Percentiles rank a stretch among this genome's conserved stretches.
These are phyloP conservation scores for Aspergillus homomorphus DNA, from an alignment of 495 filamentous ascomycete species.

Conservation along the genomic window DNA sequence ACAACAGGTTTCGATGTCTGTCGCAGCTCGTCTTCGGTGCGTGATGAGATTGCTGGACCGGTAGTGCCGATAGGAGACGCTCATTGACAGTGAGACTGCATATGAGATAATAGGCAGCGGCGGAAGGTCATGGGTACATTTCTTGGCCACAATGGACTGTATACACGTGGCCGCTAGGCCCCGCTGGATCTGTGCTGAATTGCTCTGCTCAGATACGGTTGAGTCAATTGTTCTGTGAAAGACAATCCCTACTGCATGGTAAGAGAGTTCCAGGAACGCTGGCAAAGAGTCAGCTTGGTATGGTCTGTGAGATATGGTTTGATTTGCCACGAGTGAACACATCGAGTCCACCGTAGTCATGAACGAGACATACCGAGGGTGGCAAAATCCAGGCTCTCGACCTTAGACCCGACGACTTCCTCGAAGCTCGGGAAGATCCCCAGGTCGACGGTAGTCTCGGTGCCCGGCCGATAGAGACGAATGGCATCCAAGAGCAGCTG, in stretches of 20 bases:
- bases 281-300: background rate
- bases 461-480: conserved; percentile 60
- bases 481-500: conserved; percentile 63
- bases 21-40: conserved; percentile 58
- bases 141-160: conserved; percentile 55
- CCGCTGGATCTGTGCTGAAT: conserved; percentile 57
- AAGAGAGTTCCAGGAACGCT: conserved; percentile 66
- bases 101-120: conserved; percentile 68
- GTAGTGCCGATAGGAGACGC: conserved; percentile 69
- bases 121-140: conserved; percentile 51
- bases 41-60: conserved; percentile 62
- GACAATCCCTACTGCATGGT: conserved; percentile 67
- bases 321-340: too few species aligned
- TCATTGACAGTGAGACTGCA: conserved; percentile 62
- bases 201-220: conserved; percentile 27
- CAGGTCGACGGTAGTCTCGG: conserved; percentile 45
- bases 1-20: conserved; percentile 58
- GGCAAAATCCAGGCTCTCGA: conserved; percentile 25
- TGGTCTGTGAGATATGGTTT: too few species aligned
- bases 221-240: conserved; percentile 47
- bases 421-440: conserved; percentile 65
- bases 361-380: conserved; percentile 23
- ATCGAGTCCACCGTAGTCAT: background rate
- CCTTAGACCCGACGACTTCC: conserved; percentile 56
- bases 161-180: conserved; percentile 64